Base-by-base conservation (phyloP, 495 filamentous ascomycete genomes). In the Pseudevernia furfuracea region DNA sequence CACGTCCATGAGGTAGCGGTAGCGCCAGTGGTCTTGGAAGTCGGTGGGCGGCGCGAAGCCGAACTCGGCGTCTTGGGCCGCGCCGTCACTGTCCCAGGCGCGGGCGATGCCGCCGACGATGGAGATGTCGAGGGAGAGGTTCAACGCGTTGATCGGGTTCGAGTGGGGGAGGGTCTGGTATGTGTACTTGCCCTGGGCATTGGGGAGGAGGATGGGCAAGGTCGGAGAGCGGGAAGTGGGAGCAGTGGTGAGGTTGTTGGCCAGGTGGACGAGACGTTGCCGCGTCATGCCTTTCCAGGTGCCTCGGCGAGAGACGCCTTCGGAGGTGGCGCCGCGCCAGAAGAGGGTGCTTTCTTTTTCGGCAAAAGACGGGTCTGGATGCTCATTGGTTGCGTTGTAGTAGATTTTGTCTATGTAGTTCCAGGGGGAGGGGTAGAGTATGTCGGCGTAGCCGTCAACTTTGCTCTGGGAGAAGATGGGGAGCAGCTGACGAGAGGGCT, bases 391-490 rank as follows among this genome's bases (percentile, higher is more conserved):
- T 7, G 79, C 77, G 19, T 71, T 61, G 58, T 82, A 81, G 65
- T 69, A 67, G 12, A 77, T 72, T 62, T 82, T 81, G 60, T 81
- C 78, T 28, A 80, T 75, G 65, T 81, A 79, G 66, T 81, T 81
- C 79, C 77, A 78, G 1, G 80, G 72, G 61, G 76, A 76, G 38
- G 82, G 74, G 71, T 75, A 80, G 37, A 79, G 67, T 57, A 77
- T 80, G 66, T 81, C 78, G 66, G 74, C 75, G 68, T 78, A 80
- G 21, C 84, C 85, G 38, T 80, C 76, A 6, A 85, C 80, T 56
- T 89, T 88, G 59, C 84, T 86, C 66, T 89, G 81, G 63, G 87
- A 89, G 76, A 93, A 93, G 34, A 93, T 74, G 0, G 90, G 90
- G 3, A 87, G 66, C 15, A 92, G 76, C 8, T 86, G 80, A 56